Conservation (phyloP, 495 filamentous ascomycete genomes). For the Glutinoglossum americanum region DNA sequence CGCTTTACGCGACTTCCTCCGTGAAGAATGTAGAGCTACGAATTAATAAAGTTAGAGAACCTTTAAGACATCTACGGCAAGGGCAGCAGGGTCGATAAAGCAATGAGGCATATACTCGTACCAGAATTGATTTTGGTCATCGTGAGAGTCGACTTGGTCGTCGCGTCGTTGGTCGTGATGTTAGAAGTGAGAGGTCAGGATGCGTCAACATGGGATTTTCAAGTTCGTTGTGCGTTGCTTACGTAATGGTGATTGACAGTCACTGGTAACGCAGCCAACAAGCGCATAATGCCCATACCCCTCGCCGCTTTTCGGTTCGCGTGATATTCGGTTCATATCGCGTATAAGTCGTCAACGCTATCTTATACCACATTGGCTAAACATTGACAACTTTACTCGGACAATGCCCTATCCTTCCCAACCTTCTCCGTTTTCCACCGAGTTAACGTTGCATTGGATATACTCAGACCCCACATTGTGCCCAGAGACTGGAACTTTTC, state of each 20-base stretch:
- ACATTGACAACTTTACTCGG: too few relatives aligned
- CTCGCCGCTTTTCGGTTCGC: neutral
- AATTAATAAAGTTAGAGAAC: neutral
- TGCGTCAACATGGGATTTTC: neutral
- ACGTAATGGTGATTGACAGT: neutral
- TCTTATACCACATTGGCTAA: neutral
- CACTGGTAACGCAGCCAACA: neutral
- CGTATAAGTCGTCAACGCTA: neutral
- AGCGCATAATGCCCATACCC: neutral
- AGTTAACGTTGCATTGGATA: neutral
- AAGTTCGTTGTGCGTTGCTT: constrained; percentile 1
- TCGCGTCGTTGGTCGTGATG: constrained; percentile 1
- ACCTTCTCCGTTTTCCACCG: too few relatives aligned
- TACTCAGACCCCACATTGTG: neutral
- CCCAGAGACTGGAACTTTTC: too few relatives aligned
- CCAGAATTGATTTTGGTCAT: constrained; percentile 37
- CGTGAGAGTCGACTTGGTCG: constrained; percentile 3
- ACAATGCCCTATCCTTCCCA: too few relatives aligned
- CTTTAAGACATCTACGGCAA: constrained; percentile 18
- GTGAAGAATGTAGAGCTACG: constrained; percentile 53
- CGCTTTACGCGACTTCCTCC: constrained; percentile 92
- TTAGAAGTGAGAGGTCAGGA: neutral
- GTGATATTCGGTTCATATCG: neutral
- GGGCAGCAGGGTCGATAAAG: neutral
- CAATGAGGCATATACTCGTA: constrained; percentile 10